Evolutionary conservation across 2,329 filamentous ascomycete species (phyloP).

Genomic region (Pseudohalonectria lignicola): DNA sequence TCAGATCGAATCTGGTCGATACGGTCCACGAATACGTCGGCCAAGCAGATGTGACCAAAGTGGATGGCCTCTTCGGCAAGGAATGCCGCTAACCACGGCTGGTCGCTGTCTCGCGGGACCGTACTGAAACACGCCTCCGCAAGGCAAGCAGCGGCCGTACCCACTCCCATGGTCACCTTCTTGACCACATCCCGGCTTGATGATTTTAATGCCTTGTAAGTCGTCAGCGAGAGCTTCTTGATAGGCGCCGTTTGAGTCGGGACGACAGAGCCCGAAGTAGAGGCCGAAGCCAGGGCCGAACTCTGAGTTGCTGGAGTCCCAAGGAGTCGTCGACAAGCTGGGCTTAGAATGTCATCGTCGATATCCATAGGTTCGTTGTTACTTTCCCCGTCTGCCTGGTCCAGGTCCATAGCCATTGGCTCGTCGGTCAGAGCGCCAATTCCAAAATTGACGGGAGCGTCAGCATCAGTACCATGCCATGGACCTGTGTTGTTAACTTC

Average conservation of each 20-base stretch:
- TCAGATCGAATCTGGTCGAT: constrained; percentile 6
- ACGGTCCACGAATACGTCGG: constrained; percentile 11
- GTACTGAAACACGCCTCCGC: constrained; percentile 13
- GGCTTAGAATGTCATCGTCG: no score
- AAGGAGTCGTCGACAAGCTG: no score
- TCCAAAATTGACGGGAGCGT: no score
- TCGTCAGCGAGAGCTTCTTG: constrained; percentile 2
- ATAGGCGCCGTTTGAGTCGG: not conserved
- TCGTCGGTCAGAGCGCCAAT: no score
- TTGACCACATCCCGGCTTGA: not conserved
- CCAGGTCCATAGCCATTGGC: not conserved
- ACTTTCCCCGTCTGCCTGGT: no score
- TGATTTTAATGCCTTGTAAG: not conserved
- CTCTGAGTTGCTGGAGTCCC: no score
- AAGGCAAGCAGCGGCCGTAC: constrained; percentile 5
- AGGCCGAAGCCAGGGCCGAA: no score
- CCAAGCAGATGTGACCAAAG: constrained; percentile 17
- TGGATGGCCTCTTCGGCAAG: constrained; percentile 13
- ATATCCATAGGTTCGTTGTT: no score
- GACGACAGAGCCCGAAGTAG: no score
- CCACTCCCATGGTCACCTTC: constrained; percentile 1
- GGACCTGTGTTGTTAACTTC: no score
- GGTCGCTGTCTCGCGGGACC: constrained; percentile 9
- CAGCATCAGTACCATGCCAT: not conserved
- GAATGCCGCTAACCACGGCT: constrained; percentile 13